Percentiles rank a stretch among this genome's conserved stretches.
Conservation (phyloP, 805 yeast genomes). For the Yarrowia sp. region DNA sequence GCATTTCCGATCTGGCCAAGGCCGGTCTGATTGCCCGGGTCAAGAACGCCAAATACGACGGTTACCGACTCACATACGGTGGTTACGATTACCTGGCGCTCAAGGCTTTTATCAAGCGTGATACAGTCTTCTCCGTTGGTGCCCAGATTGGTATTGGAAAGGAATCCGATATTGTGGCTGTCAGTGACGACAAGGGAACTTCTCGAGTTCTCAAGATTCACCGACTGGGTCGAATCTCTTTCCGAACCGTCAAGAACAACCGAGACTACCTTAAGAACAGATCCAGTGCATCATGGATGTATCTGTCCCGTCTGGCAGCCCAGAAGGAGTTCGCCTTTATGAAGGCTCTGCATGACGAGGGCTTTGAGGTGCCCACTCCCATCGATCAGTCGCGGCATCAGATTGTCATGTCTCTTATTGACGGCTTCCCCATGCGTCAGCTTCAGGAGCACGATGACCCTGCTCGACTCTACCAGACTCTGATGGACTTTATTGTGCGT, state of each 20-base stretch:
- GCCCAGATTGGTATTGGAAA: slow-evolving; percentile 41
- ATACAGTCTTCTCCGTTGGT: slow-evolving; percentile 73
- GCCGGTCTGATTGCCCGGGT: slow-evolving; percentile 69
- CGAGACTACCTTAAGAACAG: slow-evolving; percentile 80
- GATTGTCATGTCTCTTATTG: slow-evolving; percentile 85
- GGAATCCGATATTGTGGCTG: slow-evolving; percentile 91
- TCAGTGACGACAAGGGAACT: slow-evolving; percentile 49
- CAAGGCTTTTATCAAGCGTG: slow-evolving; percentile 73
- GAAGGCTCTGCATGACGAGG: slow-evolving; percentile 67
- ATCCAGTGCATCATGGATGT: slow-evolving; percentile 88
- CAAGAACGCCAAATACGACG: slow-evolving; percentile 92
- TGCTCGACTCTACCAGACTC: slow-evolving; percentile 69
- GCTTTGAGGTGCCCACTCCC: slow-evolving; percentile 84
- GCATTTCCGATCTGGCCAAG: slow-evolving; percentile 84
- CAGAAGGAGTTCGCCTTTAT: slow-evolving; percentile 87
- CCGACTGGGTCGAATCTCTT: slow-evolving; percentile 90
- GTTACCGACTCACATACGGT: slow-evolving; percentile 79
- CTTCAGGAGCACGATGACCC: slow-evolving; percentile 67
- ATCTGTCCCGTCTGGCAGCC: slow-evolving; percentile 83
- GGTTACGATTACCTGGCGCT: slow-evolving; percentile 94
- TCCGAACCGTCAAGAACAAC: slow-evolving; percentile 86
- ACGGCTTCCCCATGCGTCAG: slow-evolving; percentile 87
- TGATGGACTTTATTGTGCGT: slow-evolving; percentile 82
- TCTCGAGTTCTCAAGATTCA: slow-evolving; percentile 78
- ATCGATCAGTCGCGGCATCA: slow-evolving; percentile 87